phyloP scores from a whole-genome alignment of 2,329 filamentous ascomycete genomes.

The Fusarium nelsonii region DNA sequence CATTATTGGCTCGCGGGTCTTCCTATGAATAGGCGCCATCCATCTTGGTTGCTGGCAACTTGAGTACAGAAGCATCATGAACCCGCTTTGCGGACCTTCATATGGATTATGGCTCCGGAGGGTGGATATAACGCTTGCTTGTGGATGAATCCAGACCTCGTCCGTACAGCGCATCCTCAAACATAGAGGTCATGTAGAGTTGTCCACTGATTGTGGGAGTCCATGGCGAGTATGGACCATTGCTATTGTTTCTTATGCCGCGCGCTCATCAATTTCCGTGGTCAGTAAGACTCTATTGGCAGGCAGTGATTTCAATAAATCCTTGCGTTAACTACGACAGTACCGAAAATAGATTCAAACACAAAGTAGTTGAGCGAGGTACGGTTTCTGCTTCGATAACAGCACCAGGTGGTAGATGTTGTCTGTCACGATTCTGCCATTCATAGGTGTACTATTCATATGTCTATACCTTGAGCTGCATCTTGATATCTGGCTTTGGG shows the following conservation, averaged over 20 bases:
- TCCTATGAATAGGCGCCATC: slow-evolving; percentile 9
- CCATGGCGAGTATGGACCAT: neutral
- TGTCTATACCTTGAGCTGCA: too few species aligned
- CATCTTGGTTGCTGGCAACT: slow-evolving; percentile 1
- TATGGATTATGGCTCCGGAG: neutral
- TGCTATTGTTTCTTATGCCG: neutral
- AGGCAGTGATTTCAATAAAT: neutral
- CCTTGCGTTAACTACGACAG: neutral
- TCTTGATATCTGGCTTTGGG: too few species aligned
- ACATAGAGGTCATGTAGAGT: neutral
- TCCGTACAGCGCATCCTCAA: slow-evolving; percentile 10
- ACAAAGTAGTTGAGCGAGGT: neutral
- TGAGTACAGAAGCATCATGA: neutral
- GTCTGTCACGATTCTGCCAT: too few species aligned
- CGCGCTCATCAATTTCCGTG: neutral
- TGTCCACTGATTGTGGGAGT: neutral
- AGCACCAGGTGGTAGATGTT: too few species aligned
- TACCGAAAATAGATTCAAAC: neutral
- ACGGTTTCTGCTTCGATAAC: too few species aligned
- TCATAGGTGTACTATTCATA: too few species aligned
- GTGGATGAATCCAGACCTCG: neutral
- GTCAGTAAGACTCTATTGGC: neutral
- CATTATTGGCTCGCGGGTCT: slow-evolving; percentile 11
- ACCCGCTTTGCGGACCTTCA: slow-evolving; percentile 3
- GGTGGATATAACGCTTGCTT: neutral